These are phyloP conservation scores for Delitschia confertaspora DNA, from an alignment of 495 filamentous ascomycete genomes.

Conservation along the genomic window DNA sequence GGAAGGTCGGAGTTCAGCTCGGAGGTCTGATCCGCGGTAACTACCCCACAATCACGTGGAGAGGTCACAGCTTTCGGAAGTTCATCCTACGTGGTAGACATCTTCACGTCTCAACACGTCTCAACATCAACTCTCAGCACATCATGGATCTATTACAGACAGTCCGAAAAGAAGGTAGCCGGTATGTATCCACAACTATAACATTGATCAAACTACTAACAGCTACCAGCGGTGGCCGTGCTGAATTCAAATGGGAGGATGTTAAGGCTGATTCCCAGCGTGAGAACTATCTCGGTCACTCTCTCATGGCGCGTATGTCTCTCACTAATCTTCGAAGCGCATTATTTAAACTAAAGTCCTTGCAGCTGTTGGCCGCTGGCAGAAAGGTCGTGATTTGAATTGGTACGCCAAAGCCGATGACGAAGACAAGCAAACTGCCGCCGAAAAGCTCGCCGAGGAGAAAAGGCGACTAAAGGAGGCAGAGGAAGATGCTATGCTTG, in stretches of 20 bases:
- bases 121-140: constrained; percentile 4
- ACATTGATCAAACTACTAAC: constrained; percentile 13
- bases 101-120: constrained; percentile 2
- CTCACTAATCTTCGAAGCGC: not conserved
- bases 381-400: constrained; percentile 70
- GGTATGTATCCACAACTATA: constrained; percentile 36
- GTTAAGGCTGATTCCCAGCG: constrained; percentile 79
- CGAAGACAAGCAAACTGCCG: constrained; percentile 28
- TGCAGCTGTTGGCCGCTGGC: constrained; percentile 83
- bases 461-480: constrained; percentile 77
- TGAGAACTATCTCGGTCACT: constrained; percentile 96
- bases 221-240: constrained; percentile 61
- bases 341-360: not conserved
- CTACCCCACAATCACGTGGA: no score
- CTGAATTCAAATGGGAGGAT: constrained; percentile 93
- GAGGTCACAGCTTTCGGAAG: no score
- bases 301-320: constrained; percentile 63
- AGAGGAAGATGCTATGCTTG: constrained; percentile 81
- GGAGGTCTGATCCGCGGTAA: no score
- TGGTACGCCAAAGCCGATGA: constrained; percentile 79
- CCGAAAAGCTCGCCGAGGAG: constrained; percentile 67
- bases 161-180: constrained; percentile 86
- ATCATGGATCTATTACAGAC: constrained; percentile 89
- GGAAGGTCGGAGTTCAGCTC: no score
- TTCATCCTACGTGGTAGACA: no score